Conservation (phyloP, 1,139 yeast genomes). For the Taiozyma sp. region DNA sequence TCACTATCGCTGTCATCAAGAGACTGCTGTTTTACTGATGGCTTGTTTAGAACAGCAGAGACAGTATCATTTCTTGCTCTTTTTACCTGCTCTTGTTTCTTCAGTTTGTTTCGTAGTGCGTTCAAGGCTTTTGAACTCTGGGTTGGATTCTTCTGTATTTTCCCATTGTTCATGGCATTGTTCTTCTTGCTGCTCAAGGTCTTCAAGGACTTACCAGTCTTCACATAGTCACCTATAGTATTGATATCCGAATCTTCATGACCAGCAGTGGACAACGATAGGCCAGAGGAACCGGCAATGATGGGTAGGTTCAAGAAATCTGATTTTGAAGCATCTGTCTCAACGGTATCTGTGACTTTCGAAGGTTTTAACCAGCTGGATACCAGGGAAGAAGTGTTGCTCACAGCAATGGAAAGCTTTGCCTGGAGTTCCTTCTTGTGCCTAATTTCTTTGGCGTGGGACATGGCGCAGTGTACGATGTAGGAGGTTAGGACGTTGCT, state of each 20-base stretch:
- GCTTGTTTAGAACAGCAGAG: background rate
- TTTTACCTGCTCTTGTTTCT: slow-evolving; percentile 4
- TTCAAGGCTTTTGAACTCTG: slow-evolving; percentile 18
- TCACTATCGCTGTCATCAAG: slow-evolving; percentile 18
- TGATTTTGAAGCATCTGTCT: slow-evolving; percentile 11
- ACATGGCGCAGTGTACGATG: slow-evolving; percentile 10
- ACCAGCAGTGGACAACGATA: slow-evolving; percentile 17
- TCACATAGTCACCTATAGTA: slow-evolving; percentile 23
- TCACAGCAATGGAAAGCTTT: slow-evolving; percentile 37
- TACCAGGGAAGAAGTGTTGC: slow-evolving; percentile 32
- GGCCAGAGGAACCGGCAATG: slow-evolving; percentile 36
- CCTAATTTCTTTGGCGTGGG: slow-evolving; percentile 34
- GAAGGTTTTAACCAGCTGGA: slow-evolving; percentile 34
- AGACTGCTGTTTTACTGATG: background rate
- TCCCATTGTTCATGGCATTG: slow-evolving; percentile 9
- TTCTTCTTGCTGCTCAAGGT: slow-evolving; percentile 15
- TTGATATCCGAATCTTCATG: slow-evolving; percentile 6
- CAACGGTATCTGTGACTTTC: background rate
- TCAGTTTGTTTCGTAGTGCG: slow-evolving; percentile 21
- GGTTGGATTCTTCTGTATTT: slow-evolving; percentile 1
- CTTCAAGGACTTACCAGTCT: slow-evolving; percentile 17
- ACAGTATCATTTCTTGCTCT: background rate
- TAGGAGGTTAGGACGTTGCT: background rate
- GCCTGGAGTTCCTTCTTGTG: slow-evolving; percentile 45
- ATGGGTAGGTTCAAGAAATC: slow-evolving; percentile 39